phyloP scores from a whole-genome alignment of 805 yeast genomes.

The Ogataea glucozyma region DNA sequence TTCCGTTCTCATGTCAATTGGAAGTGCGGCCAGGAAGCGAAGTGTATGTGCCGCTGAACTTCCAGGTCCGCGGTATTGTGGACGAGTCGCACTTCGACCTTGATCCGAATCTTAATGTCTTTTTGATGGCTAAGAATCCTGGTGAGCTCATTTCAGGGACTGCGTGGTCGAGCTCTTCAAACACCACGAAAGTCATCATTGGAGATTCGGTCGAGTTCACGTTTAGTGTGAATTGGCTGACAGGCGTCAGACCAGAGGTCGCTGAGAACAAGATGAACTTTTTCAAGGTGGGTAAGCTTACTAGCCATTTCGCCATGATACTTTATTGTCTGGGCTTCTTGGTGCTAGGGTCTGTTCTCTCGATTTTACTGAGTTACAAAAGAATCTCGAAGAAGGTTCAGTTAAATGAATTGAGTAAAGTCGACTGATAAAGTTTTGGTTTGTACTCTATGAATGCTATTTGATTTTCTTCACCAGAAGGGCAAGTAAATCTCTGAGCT shows the following conservation, averaged over 20 bases:
- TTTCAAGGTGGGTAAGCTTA: conserved; percentile 13
- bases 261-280: conserved; percentile 13
- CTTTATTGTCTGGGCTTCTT: conserved; percentile 18
- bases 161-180: conserved; percentile 62
- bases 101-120: conserved; percentile 56
- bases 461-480: conserved; percentile 29
- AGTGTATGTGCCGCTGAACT: conserved; percentile 56
- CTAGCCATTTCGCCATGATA: conserved; percentile 10
- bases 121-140: conserved; percentile 38
- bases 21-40: conserved; percentile 49
- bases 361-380: conserved; percentile 27
- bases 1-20: conserved; percentile 68
- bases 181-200: conserved; percentile 61
- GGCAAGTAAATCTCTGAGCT: conserved; percentile 23
- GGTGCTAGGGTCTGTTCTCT: conserved; percentile 26
- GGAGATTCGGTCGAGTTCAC: conserved; percentile 61
- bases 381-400: conserved; percentile 27
- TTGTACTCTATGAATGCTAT: conserved; percentile 4
- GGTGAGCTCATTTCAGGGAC: conserved; percentile 51
- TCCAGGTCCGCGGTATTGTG: conserved; percentile 66
- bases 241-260: conserved; percentile 6
- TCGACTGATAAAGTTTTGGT: conserved; percentile 21
- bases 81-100: conserved; percentile 69
- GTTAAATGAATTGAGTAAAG: conserved; percentile 26
- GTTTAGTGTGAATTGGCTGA: conserved; percentile 60